phyloP scores from a whole-genome alignment of 805 yeast species.

The Komagataella mondaviorum region DNA sequence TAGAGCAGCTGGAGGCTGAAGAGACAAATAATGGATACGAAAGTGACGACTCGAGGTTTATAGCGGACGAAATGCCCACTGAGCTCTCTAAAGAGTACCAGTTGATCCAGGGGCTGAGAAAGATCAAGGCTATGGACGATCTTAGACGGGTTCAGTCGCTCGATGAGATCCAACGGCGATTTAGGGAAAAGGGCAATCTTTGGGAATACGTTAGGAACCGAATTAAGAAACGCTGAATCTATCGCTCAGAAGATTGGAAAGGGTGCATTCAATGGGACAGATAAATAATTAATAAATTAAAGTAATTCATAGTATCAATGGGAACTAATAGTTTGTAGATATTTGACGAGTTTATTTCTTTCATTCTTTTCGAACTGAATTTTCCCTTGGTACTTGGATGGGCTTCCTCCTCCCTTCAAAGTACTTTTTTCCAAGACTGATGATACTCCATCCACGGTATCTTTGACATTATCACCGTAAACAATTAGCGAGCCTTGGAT shows the following conservation, averaged over 20 bases:
- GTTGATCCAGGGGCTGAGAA: neutral
- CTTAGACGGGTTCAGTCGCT: neutral
- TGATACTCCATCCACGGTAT: neutral
- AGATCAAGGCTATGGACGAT: neutral
- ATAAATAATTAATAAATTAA: too few relatives aligned
- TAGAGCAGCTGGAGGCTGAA: constrained; percentile 5
- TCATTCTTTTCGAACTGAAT: neutral
- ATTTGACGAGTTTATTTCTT: neutral
- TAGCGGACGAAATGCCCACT: neutral
- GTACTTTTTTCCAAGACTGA: neutral
- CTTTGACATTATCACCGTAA: neutral
- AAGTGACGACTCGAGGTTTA: neutral
- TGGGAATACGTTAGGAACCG: neutral
- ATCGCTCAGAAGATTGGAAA: neutral
- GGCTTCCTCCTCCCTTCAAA: neutral
- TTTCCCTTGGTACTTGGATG: neutral
- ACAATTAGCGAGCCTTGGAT: neutral
- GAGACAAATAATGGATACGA: constrained; percentile 2
- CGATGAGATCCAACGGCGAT: neutral
- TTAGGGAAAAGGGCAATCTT: neutral
- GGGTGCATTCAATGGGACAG: neutral
- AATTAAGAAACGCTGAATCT: neutral
- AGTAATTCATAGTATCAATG: neutral
- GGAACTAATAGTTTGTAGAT: neutral
- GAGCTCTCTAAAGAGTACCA: neutral